phyloP scores from a whole-genome alignment of 345 rosid genomes.

The Dovyalis caffra region DNA sequence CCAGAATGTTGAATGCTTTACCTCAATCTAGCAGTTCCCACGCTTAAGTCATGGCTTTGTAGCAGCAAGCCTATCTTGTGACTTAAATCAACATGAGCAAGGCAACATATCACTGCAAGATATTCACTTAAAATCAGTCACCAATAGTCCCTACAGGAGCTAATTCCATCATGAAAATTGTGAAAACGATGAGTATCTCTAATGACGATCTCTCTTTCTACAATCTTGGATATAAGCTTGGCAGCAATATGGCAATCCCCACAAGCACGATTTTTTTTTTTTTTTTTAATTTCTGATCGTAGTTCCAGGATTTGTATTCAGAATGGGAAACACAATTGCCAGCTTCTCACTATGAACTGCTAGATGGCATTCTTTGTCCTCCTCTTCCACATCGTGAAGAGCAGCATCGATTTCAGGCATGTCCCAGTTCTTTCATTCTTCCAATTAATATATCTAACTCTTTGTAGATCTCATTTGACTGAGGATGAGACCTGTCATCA shows the following conservation, averaged over 20 bases:
- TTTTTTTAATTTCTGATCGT: conserved; percentile 60
- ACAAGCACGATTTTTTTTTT: conserved; percentile 75
- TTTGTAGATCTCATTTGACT: conserved; percentile 42
- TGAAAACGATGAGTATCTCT: conserved; percentile 70
- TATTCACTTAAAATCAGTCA: conserved; percentile 17
- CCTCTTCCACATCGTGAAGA: conserved; percentile 78
- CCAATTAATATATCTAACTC: conserved; percentile 50
- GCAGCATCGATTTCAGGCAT: conserved; percentile 62
- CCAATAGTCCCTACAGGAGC: conserved; percentile 80
- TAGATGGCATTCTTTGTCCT: conserved; percentile 72
- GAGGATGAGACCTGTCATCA: conserved; percentile 57
- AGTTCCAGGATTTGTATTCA: conserved; percentile 42
- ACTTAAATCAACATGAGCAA: not conserved
- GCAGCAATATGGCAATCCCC: too few species aligned
- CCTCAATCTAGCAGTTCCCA: not conserved
- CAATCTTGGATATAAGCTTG: conserved; percentile 62
- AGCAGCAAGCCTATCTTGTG: not conserved
- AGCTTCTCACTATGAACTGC: conserved; percentile 78
- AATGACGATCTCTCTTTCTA: conserved; percentile 52
- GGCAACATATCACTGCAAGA: not conserved
- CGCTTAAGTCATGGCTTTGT: not conserved
- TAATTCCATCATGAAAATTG: conserved; percentile 52
- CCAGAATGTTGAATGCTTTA: not conserved
- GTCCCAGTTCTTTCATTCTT: conserved; percentile 69
- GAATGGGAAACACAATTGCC: conserved; percentile 65